Evolutionary conservation across 1,284 basidiomycete species (phyloP).

Genomic region (Puccinia coronata): DNA sequence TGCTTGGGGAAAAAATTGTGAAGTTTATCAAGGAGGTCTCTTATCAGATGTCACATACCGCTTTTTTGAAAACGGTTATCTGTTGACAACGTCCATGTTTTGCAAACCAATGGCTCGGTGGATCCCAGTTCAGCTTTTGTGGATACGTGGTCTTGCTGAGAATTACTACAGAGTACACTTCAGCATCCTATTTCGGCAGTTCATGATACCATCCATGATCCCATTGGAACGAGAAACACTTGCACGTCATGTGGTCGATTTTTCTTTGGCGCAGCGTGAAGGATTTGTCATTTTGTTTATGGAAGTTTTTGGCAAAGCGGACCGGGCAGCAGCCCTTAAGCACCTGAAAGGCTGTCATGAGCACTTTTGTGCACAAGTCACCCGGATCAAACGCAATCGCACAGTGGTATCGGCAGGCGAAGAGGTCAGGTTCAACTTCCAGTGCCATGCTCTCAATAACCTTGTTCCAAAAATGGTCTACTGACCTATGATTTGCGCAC

Average conservation of each 20-base stretch:
- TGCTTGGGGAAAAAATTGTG: not conserved
- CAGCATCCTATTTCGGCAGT: not conserved
- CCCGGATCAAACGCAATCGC: not conserved
- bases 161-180: not conserved
- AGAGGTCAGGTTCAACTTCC: not conserved
- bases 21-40: not conserved
- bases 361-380: slow-evolving; percentile 7
- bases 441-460: not conserved
- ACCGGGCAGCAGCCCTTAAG: not conserved
- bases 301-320: too few species aligned
- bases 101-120: too few species aligned
- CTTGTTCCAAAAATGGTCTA: too few species aligned
- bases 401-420: not conserved
- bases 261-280: slow-evolving; percentile 12
- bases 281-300: slow-evolving; percentile 3
- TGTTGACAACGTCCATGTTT: too few species aligned
- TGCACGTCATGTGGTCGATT: not conserved
- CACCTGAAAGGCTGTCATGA: not conserved
- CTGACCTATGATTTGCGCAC: not conserved
- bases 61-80: too few species aligned
- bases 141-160: too few species aligned
- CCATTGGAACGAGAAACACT: not conserved
- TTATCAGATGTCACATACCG: not conserved
- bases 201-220: not conserved
- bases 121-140: too few species aligned